These are phyloP conservation scores for Cerrena zonata DNA, from an alignment of 1,284 basidiomycete genomes.

Conservation along the genomic window DNA sequence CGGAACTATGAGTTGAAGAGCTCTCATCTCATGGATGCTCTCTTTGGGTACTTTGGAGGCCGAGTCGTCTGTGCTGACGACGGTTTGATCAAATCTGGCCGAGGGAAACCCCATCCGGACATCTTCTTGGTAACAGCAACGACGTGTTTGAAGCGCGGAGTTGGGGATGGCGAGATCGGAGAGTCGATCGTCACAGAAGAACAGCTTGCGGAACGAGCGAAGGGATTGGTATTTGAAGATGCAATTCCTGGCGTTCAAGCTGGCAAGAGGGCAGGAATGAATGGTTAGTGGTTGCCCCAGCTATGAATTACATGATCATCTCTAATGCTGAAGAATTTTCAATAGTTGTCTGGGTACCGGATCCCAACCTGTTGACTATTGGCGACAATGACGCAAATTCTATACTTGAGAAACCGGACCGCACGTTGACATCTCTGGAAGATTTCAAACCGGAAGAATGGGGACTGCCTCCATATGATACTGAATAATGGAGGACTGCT, in stretches of 20 bases:
- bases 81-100: constrained; percentile 28
- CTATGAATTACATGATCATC: not conserved
- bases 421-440: constrained; percentile 52
- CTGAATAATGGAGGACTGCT: not conserved
- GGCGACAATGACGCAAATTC: constrained; percentile 32
- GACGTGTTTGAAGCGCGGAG: constrained; percentile 45
- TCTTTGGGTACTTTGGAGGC: constrained; percentile 44
- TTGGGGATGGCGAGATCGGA: constrained; percentile 39
- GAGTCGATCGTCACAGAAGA: constrained; percentile 28
- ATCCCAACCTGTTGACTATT: constrained; percentile 47
- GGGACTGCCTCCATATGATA: constrained; percentile 64
- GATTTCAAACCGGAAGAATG: constrained; percentile 69
- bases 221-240: constrained; percentile 74
- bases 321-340: not conserved
- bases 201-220: constrained; percentile 44
- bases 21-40: constrained; percentile 41
- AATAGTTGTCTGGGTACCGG: constrained; percentile 58
- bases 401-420: constrained; percentile 44
- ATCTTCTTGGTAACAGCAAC: constrained; percentile 67
- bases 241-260: constrained; percentile 67
- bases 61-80: constrained; percentile 69
- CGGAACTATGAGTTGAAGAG: constrained; percentile 65
- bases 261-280: constrained; percentile 74
- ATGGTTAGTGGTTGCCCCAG: constrained; percentile 43
- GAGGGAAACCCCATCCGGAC: constrained; percentile 70